phyloP scores from a whole-genome alignment of 2,329 filamentous ascomycete genomes.

The Penicillium frequentans region DNA sequence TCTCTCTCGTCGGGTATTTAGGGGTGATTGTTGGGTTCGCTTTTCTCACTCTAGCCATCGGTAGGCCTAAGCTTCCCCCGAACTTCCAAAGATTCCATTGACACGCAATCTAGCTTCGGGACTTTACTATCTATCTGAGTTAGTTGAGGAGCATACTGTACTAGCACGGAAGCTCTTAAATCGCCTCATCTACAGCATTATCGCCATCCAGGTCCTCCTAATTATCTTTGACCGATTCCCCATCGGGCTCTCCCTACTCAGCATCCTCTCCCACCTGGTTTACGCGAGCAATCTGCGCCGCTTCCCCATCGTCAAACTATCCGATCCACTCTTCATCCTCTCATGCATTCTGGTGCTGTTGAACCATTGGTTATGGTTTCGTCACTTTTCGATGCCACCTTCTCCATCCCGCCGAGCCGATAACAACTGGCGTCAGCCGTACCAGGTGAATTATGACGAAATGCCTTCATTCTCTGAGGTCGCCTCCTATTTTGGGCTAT shows the following conservation, averaged over 20 bases:
- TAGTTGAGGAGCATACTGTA: constrained; percentile 97
- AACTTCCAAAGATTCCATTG: background rate
- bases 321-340: constrained; percentile 79
- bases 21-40: constrained; percentile 86
- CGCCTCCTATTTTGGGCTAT: constrained; percentile 91
- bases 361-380: constrained; percentile 97
- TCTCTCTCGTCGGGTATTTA: constrained; percentile 86
- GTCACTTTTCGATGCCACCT: constrained; percentile 74
- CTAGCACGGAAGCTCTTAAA: constrained; percentile 83
- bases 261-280: constrained; percentile 76
- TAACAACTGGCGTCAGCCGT: constrained; percentile 38
- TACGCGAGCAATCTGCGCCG: constrained; percentile 84
- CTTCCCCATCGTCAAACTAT: constrained; percentile 77
- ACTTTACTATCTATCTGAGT: constrained; percentile 95
- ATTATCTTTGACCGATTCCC: constrained; percentile 85
- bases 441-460: constrained; percentile 44
- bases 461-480: constrained; percentile 90
- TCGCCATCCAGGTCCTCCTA: constrained; percentile 71
- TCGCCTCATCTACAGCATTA: constrained; percentile 79
- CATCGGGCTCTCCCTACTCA: constrained; percentile 69
- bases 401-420: constrained; percentile 36
- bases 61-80: constrained; percentile 48
- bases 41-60: constrained; percentile 92
- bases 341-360: constrained; percentile 82
- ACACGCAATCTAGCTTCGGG: constrained; percentile 68